These are phyloP conservation scores for Craspedostauros australis DNA, from an alignment of 108 stramenopile species.

Conservation along the genomic window DNA sequence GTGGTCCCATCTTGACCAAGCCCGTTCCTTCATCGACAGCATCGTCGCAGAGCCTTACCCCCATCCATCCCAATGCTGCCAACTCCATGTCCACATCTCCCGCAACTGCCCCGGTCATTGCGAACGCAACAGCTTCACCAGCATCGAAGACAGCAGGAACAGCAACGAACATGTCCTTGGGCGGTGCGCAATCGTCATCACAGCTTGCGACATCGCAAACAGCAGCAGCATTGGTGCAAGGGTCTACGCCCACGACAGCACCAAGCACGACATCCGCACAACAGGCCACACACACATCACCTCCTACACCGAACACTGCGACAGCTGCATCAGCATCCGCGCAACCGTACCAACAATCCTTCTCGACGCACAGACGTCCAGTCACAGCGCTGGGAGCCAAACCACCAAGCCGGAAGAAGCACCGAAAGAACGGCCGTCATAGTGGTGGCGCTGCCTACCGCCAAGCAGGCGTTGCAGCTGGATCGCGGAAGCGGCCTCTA, in stretches of 20 bases:
- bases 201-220: too few species aligned
- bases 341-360: neutral
- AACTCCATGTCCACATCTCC: too few species aligned
- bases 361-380: neutral
- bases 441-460: constrained; percentile 1
- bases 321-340: constrained; percentile 1
- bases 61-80: too few species aligned
- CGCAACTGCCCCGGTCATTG: too few species aligned
- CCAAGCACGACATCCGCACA: neutral
- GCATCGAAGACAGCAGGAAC: too few species aligned
- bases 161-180: too few species aligned
- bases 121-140: too few species aligned
- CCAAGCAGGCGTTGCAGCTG: constrained; percentile 1
- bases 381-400: neutral
- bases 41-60: too few species aligned
- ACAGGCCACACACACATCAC: neutral
- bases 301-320: neutral
- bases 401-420: constrained; percentile 19
- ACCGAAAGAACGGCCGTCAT: constrained; percentile 19
- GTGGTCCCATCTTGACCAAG: too few species aligned
- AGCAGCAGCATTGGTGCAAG: constrained; percentile 1
- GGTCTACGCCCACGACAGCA: neutral
- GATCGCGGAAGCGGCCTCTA: constrained; percentile 24
- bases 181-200: too few species aligned
- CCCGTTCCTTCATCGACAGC: too few species aligned